phyloP scores from a whole-genome alignment of 148 eudicot genomes.

The Selenicereus undatus region DNA sequence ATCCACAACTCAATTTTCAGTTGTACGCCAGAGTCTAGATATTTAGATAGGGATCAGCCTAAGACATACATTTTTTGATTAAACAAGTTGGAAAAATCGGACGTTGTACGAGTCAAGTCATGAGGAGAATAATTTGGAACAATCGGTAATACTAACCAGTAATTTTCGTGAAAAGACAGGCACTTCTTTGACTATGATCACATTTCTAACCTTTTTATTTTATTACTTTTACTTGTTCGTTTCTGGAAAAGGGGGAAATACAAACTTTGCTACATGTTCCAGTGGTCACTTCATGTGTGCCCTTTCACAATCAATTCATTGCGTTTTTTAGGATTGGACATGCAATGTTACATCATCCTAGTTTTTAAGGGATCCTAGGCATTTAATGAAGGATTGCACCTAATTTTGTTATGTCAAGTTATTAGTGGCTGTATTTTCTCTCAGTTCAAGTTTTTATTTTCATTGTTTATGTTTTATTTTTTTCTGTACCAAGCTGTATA shows the following conservation, averaged over 20 bases:
- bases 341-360: background rate
- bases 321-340: constrained; percentile 1
- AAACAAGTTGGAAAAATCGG: constrained; percentile 6
- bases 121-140: constrained; percentile 9
- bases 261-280: background rate
- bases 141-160: background rate
- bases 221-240: no score
- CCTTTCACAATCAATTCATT: background rate
- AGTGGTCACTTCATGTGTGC: background rate
- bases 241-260: no score
- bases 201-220: background rate
- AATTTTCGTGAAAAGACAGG: background rate
- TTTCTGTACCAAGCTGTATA: background rate
- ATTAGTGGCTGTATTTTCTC: no score
- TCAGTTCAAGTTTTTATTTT: no score
- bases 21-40: no score
- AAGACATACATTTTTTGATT: background rate
- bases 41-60: no score
- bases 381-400: background rate
- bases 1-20: background rate
- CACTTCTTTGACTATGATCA: background rate
- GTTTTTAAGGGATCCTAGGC: background rate
- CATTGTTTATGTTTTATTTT: no score
- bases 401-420: background rate
- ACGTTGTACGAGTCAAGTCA: background rate